Percentiles rank a stretch among this genome's conserved stretches.
phyloP scores from a whole-genome alignment of 2,329 filamentous ascomycete species.

The Epichloe scottii region DNA sequence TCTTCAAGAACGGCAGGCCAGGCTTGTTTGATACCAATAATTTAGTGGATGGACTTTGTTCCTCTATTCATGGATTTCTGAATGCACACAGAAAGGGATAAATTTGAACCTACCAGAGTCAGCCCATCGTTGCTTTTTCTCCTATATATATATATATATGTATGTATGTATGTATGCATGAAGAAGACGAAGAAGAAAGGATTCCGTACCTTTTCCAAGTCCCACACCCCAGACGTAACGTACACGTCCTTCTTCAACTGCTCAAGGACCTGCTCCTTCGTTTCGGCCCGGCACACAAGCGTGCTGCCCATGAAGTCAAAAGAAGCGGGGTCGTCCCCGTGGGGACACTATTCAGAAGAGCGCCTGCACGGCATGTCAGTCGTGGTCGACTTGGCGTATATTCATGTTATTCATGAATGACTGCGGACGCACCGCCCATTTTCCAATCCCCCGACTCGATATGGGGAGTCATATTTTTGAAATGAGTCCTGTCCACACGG shows the following conservation, averaged over 20 bases:
- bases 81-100: slow-evolving; percentile 36
- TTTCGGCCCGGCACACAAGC: slow-evolving; percentile 53
- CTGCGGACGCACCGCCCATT: slow-evolving; percentile 45
- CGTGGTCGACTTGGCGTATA: no score
- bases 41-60: not conserved
- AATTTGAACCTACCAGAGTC: slow-evolving; percentile 30
- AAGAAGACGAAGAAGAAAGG: no score
- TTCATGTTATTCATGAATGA: not conserved
- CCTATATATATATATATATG: not conserved
- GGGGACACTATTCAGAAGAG: slow-evolving; percentile 53
- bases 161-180: no score
- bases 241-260: slow-evolving; percentile 63
- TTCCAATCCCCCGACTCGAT: slow-evolving; percentile 45
- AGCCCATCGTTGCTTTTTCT: not conserved
- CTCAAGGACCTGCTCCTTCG: slow-evolving; percentile 56
- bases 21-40: slow-evolving; percentile 4
- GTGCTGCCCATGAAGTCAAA: slow-evolving; percentile 65
- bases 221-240: slow-evolving; percentile 62
- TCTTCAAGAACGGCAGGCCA: not conserved
- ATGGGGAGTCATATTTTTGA: slow-evolving; percentile 39
- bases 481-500: slow-evolving; percentile 29
- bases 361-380: slow-evolving; percentile 34
- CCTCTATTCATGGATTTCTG: slow-evolving; percentile 14
- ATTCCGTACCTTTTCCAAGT: slow-evolving; percentile 48
- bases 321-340: slow-evolving; percentile 43